Percentiles rank a stretch among this genome's conserved stretches.
Evolutionary conservation across 2,329 filamentous ascomycete genomes (phyloP).

Genomic region (Alternaria solani): DNA sequence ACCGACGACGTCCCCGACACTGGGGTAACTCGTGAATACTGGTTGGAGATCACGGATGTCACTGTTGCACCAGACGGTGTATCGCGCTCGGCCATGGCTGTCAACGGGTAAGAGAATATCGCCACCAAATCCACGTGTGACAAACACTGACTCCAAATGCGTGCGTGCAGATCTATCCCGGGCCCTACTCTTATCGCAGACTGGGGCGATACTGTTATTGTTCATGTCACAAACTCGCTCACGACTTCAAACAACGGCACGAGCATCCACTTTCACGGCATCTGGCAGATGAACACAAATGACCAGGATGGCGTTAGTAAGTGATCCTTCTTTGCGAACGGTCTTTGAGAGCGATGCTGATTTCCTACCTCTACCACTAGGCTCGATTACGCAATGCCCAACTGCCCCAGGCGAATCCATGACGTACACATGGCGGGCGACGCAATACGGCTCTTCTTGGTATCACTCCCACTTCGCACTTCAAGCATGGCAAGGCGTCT

Average conservation of each 20-base stretch:
- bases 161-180: constrained; percentile 40
- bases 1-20: constrained; percentile 57
- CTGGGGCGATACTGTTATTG: constrained; percentile 51
- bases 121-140: too few relatives aligned
- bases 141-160: not conserved
- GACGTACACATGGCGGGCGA: constrained; percentile 49
- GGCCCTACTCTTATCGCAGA: constrained; percentile 55
- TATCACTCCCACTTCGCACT: constrained; percentile 55
- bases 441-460: constrained; percentile 54
- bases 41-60: constrained; percentile 53
- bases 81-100: constrained; percentile 40
- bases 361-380: not conserved
- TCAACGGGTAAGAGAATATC: constrained; percentile 48
- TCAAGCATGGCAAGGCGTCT: constrained; percentile 53
- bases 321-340: not conserved
- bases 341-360: not conserved
- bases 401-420: constrained; percentile 31
- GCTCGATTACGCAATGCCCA: constrained; percentile 46
- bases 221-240: constrained; percentile 48
- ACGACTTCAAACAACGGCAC: constrained; percentile 40
- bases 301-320: constrained; percentile 38
- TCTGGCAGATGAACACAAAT: constrained; percentile 44
- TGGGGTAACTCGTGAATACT: constrained; percentile 62
- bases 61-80: constrained; percentile 65
- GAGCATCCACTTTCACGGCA: constrained; percentile 45